Evolutionary conservation across 371 early-diverging fungal genomes (phyloP).

Genomic region (Spraguea lophii): DNA sequence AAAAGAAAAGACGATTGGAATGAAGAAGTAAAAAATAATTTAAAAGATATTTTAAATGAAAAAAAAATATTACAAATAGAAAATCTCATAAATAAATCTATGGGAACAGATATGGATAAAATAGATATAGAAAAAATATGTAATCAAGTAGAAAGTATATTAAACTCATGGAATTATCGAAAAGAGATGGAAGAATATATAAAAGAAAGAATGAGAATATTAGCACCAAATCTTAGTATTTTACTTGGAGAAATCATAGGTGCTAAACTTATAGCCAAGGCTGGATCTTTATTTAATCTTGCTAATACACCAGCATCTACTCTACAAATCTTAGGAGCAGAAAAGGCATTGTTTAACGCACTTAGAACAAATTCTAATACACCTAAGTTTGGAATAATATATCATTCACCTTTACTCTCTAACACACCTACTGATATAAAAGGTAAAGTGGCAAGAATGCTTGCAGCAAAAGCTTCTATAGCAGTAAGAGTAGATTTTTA

Average conservation of each 20-base stretch:
- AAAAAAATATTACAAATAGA: constrained; percentile 50
- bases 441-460: constrained; percentile 70
- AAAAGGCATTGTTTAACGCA: constrained; percentile 82
- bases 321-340: constrained; percentile 83
- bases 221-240: constrained; percentile 72
- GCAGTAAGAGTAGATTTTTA: constrained; percentile 77
- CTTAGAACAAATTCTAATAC: constrained; percentile 74
- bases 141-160: constrained; percentile 58
- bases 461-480: constrained; percentile 72
- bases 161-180: constrained; percentile 62
- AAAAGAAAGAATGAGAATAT: constrained; percentile 61
- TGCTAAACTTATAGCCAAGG: constrained; percentile 67
- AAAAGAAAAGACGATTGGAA: constrained; percentile 49
- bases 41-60: constrained; percentile 63
- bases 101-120: constrained; percentile 73
- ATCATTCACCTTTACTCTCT: constrained; percentile 65
- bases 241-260: constrained; percentile 72
- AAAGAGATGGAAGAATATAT: constrained; percentile 64
- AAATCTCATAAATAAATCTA: constrained; percentile 63
- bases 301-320: constrained; percentile 75
- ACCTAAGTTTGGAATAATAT: constrained; percentile 83
- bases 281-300: constrained; percentile 66
- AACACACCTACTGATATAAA: constrained; percentile 61
- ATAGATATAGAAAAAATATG: constrained; percentile 66
- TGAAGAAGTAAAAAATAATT: constrained; percentile 53